Evolutionary conservation across 164 flowering plant species (phyloP).

Genomic region (Magnolia kwangsiensis): DNA sequence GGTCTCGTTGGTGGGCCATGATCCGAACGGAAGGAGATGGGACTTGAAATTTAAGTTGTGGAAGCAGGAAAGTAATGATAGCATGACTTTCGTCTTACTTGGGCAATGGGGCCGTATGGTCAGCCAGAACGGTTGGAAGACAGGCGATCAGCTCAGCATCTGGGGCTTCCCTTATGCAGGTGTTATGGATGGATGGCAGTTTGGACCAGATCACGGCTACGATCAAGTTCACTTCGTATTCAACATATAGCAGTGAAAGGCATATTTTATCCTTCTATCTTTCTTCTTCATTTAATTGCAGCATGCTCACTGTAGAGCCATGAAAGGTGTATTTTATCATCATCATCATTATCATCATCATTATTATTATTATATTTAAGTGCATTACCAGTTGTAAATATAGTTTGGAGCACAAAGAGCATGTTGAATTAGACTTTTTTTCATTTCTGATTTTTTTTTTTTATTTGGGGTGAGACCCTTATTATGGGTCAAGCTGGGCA

Average conservation of each 20-base stretch:
- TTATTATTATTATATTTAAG: too few species aligned
- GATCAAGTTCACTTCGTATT: background rate
- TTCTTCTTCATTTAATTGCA: too few species aligned
- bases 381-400: too few species aligned
- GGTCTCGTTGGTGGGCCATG: background rate
- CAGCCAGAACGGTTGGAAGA: background rate
- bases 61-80: background rate
- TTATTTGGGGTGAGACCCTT: too few species aligned
- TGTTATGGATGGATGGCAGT: background rate
- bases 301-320: too few species aligned
- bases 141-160: background rate
- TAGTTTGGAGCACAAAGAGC: too few species aligned
- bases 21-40: background rate
- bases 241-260: background rate
- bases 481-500: too few species aligned
- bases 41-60: background rate
- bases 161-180: slow-evolving; percentile 4
- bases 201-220: background rate
- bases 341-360: too few species aligned
- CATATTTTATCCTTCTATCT: too few species aligned
- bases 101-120: background rate
- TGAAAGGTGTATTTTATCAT: too few species aligned
- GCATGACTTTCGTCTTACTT: background rate
- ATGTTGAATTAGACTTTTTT: too few species aligned
- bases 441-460: too few species aligned